These are phyloP conservation scores for Diplodia intermedia DNA, from an alignment of 2,329 filamentous ascomycete genomes.

Conservation along the genomic window DNA sequence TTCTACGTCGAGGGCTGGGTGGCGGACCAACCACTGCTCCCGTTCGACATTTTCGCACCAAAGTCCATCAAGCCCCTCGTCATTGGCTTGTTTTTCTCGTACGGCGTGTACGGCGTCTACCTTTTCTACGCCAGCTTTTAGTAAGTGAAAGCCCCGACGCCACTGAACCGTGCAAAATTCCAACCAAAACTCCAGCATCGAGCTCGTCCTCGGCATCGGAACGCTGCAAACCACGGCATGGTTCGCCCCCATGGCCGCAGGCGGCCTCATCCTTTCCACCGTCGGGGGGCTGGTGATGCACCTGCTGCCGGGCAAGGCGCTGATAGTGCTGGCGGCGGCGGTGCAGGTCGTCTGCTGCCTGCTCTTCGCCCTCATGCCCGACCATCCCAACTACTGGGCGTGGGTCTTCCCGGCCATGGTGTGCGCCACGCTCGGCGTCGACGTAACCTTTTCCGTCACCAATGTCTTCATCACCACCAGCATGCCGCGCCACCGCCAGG, in stretches of 20 bases:
- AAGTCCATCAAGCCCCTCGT: conserved; percentile 65
- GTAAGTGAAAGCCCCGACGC: not conserved
- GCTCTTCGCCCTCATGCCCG: conserved; percentile 63
- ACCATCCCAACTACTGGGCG: conserved; percentile 67
- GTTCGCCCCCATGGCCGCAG: conserved; percentile 71
- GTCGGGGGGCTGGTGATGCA: conserved; percentile 72
- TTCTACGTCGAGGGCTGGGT: conserved; percentile 77
- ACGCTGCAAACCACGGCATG: conserved; percentile 66
- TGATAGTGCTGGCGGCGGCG: conserved; percentile 67
- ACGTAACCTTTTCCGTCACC: conserved; percentile 76
- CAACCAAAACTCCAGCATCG: conserved; percentile 55
- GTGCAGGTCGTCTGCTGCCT: conserved; percentile 66
- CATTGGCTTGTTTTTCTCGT: conserved; percentile 54
- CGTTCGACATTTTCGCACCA: conserved; percentile 71
- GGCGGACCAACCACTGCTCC: conserved; percentile 71
- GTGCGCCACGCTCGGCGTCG: conserved; percentile 74
- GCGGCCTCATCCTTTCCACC: conserved; percentile 70
- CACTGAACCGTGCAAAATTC: conserved; percentile 36
- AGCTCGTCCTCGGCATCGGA: conserved; percentile 56
- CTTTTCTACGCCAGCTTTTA: conserved; percentile 51
- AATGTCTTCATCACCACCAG: conserved; percentile 78
- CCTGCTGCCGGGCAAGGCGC: conserved; percentile 62
- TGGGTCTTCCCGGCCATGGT: conserved; percentile 76
- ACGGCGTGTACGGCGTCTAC: conserved; percentile 48
- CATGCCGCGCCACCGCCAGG: conserved; percentile 64